A percentile compares a stretch with the other conserved stretches of the same genome.
Evolutionary conservation across 2,329 filamentous ascomycete genomes (phyloP).

Genomic region (Alternaria burnsii): DNA sequence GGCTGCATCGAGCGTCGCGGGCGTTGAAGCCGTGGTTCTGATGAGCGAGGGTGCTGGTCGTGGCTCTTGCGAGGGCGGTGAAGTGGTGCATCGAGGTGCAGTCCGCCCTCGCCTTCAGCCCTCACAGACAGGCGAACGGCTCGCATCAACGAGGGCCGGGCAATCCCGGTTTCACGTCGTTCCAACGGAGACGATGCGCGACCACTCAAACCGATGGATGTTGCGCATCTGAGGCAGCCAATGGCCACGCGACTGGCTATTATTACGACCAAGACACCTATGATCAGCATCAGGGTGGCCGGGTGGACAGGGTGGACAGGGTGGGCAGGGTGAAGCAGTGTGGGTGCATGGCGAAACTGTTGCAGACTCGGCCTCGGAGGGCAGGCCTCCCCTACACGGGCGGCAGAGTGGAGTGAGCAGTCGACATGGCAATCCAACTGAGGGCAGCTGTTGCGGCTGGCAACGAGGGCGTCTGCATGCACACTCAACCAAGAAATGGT

Average conservation of each 20-base stretch:
- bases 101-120: neutral
- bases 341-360: neutral
- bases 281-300: conserved; percentile 16
- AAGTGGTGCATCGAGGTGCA: neutral
- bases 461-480: conserved; percentile 16
- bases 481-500: conserved; percentile 7
- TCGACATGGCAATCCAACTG: neutral
- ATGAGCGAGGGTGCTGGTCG: neutral
- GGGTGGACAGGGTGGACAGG: neutral
- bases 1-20: neutral
- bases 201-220: conserved; percentile 23
- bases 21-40: conserved; percentile 1
- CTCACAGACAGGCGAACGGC: conserved; percentile 14
- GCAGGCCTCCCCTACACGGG: neutral
- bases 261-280: conserved; percentile 6
- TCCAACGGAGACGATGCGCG: conserved; percentile 5
- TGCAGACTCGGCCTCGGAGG: conserved; percentile 17
- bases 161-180: conserved; percentile 37
- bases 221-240: conserved; percentile 26
- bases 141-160: conserved; percentile 26
- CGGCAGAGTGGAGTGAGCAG: no score
- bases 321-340: no score
- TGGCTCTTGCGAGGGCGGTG: conserved; percentile 14
- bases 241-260: conserved; percentile 14
- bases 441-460: conserved; percentile 1